Evolutionary conservation across 192 early-diverging fungal species (phyloP).

Genomic region (Podila epigama): DNA sequence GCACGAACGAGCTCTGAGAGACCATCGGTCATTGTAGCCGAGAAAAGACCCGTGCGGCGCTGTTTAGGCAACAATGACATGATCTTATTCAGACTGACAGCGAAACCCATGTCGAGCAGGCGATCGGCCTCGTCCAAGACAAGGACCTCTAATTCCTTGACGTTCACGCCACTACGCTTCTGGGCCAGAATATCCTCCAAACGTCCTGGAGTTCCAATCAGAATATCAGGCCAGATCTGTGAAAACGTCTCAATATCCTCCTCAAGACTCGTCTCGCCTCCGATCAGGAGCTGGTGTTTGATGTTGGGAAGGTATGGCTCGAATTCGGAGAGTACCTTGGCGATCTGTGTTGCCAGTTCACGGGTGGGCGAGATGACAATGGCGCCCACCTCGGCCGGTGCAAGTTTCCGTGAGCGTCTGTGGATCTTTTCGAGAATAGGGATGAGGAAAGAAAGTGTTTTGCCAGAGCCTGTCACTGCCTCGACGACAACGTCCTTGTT

Average conservation of each 20-base stretch:
- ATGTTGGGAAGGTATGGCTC: conserved; percentile 49
- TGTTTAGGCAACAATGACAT: conserved; percentile 88
- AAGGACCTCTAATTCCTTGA: conserved; percentile 84
- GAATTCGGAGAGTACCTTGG: conserved; percentile 73
- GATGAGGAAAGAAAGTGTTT: conserved; percentile 91
- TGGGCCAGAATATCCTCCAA: conserved; percentile 78
- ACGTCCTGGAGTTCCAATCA: conserved; percentile 92
- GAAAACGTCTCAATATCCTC: conserved; percentile 72
- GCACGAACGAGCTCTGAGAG: conserved; percentile 82
- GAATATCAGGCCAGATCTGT: conserved; percentile 74
- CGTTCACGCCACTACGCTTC: conserved; percentile 63
- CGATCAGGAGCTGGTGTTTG: conserved; percentile 73
- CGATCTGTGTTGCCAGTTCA: conserved; percentile 91
- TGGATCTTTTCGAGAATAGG: conserved; percentile 91
- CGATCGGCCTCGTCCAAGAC: conserved; percentile 96
- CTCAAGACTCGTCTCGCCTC: conserved; percentile 67
- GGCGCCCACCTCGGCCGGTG: conserved; percentile 82
- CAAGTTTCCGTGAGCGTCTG: conserved; percentile 64
- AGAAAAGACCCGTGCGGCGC: conserved; percentile 94
- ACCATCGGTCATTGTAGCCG: conserved; percentile 95
- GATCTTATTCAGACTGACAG: conserved; percentile 79
- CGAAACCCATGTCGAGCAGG: conserved; percentile 94
- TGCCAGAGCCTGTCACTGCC: conserved; percentile 97
- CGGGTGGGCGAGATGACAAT: conserved; percentile 89
- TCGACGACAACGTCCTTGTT: conserved; percentile 97